These are phyloP conservation scores for Ciborinia camelliae DNA, from an alignment of 2,329 filamentous ascomycete genomes.

Conservation along the genomic window DNA sequence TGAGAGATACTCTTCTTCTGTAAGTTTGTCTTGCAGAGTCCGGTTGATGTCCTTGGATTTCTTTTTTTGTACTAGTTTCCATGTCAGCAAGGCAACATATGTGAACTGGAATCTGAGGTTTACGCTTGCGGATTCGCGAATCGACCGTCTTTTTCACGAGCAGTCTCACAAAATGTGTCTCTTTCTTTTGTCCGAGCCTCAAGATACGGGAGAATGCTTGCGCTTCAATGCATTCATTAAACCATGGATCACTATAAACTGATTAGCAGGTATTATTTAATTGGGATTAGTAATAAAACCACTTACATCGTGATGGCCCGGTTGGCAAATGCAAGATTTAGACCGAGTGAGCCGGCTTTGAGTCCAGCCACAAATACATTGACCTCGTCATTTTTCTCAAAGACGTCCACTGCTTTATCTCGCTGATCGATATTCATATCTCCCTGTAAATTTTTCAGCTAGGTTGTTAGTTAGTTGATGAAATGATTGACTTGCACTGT, in stretches of 20 bases:
- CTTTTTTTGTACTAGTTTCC: too few species aligned
- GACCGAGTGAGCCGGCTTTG: too few species aligned
- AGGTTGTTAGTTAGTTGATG: too few species aligned
- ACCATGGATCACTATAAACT: background rate
- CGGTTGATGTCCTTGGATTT: too few species aligned
- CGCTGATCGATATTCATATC: background rate
- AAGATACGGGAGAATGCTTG: slow-evolving; percentile 6
- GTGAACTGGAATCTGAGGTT: too few species aligned
- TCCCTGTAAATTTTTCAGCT: too few species aligned
- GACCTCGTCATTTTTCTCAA: background rate
- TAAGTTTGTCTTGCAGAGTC: too few species aligned
- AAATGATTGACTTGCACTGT: background rate
- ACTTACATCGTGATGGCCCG: slow-evolving; percentile 7
- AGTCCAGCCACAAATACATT: background rate
- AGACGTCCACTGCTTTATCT: background rate
- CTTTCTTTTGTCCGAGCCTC: background rate
- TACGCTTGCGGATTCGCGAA: background rate
- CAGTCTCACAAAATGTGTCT: background rate
- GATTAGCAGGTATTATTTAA: background rate
- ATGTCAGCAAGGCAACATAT: too few species aligned
- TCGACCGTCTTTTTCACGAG: slow-evolving; percentile 3
- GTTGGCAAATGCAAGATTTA: slow-evolving; percentile 10
- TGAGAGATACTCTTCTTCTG: too few species aligned
- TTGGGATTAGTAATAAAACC: background rate
- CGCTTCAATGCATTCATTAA: slow-evolving; percentile 9